Base-by-base conservation (phyloP, 140 eudicot genomes). In the Ambrosia hybrid region DNA sequence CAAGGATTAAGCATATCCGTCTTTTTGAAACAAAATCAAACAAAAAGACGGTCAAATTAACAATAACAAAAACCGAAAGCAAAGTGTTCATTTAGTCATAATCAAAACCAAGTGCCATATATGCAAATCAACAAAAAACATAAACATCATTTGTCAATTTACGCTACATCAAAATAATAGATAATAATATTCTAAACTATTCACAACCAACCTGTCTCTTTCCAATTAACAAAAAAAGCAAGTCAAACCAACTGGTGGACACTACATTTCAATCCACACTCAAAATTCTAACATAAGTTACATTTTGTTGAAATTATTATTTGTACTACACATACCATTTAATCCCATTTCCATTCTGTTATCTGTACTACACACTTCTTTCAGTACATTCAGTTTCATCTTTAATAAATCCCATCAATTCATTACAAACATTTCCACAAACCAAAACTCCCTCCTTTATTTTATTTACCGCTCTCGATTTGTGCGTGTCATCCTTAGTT, bases 171-270 rank as follows among this genome's bases (percentile, higher is more conserved):
- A 45, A 9, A 41, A 65, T 5, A 37, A 38, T 2, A 68, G 13
- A 12, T 48, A 68, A 59, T 8, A 48, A 69, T 58, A 68, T 68
- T 49, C 71, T n/a, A 51, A 73, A 34, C 59, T 13, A 56, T 43
- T 67, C 30, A 41, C 39, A 66, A 48, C 70, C 37, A 68, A 14
- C 33, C 7, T 38, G 36, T 68, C 75, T 16, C 57, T 59, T 58
- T 68, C 65, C 0, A 11, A 59, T 36, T 36, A 17, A 60, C 53
- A 9, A 8, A 37, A 37, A 57, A 68, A 9, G 65, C 64, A 68
- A 69, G 81, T 76, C 81, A 69, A 76, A 59, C 51, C 67, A 55
- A 38, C 36, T 48, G 3, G 3, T 73, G 14, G 33, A 59, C 12
- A 41, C 26, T 43, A 51, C 46, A 59, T 59, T 76, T 68, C 64